Conservation (phyloP, 108 stramenopile species). For the Cyclotella kingstonii region DNA sequence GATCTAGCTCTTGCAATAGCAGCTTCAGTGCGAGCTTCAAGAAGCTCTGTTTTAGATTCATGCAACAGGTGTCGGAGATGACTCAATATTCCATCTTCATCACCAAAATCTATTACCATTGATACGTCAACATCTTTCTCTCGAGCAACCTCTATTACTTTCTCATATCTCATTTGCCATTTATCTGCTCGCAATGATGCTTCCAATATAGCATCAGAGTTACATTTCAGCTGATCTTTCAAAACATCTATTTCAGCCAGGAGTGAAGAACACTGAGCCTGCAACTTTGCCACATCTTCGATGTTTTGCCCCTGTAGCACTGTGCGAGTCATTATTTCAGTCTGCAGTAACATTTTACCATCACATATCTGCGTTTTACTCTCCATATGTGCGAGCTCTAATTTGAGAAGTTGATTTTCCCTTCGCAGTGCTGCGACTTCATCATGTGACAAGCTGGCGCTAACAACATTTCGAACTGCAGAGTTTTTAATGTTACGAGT, state of each 20-base stretch:
- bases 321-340: background rate
- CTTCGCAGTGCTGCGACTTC: constrained; percentile 71
- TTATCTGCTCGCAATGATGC: constrained; percentile 55
- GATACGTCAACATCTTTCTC: constrained; percentile 36
- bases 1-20: constrained; percentile 53
- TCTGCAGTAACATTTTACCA: background rate
- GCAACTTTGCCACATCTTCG: constrained; percentile 28
- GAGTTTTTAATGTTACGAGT: constrained; percentile 85
- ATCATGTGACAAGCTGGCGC: constrained; percentile 51
- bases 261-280: constrained; percentile 45
- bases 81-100: constrained; percentile 21
- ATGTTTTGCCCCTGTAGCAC: constrained; percentile 10
- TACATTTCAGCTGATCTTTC: constrained; percentile 19
- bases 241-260: constrained; percentile 38
- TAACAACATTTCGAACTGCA: constrained; percentile 80
- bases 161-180: constrained; percentile 46
- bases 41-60: constrained; percentile 40
- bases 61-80: constrained; percentile 37
- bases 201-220: constrained; percentile 47
- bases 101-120: constrained; percentile 4
- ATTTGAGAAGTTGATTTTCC: constrained; percentile 72
- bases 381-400: constrained; percentile 47
- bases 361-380: constrained; percentile 14
- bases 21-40: constrained; percentile 48
- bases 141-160: constrained; percentile 17